Percentiles rank a stretch among this genome's conserved stretches.
Conservation (phyloP, 441 rosid species). For the Sinapis alba region DNA sequence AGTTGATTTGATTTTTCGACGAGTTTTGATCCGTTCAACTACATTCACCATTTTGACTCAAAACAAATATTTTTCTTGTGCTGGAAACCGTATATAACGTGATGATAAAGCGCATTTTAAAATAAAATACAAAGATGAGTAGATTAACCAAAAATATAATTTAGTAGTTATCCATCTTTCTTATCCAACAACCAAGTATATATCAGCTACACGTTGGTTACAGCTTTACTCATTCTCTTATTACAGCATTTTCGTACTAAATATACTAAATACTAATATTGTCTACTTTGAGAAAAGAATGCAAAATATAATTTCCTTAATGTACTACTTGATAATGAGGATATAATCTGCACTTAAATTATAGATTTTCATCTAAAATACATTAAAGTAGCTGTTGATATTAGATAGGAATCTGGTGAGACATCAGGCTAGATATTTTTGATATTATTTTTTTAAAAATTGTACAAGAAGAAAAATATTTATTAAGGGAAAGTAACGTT, state of each 20-base stretch:
- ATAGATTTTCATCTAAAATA: neutral
- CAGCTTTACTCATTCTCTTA: conserved; percentile 20
- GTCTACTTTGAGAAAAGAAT: neutral
- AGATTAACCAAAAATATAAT: conserved; percentile 9
- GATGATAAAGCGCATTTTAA: neutral
- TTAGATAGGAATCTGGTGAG: neutral
- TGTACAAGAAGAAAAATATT: conserved; percentile 17
- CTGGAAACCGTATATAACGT: neutral
- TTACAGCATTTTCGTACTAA: neutral
- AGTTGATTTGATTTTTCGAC: neutral
- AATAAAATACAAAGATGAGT: conserved; percentile 3
- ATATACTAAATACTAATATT: neutral
- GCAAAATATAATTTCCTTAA: neutral
- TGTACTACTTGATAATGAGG: neutral
- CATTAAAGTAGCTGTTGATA: conserved; percentile 4
- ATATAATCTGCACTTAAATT: neutral
- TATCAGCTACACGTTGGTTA: conserved; percentile 36
- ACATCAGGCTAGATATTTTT: conserved; percentile 18
- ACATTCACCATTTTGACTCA: neutral
- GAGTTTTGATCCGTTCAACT: too few species aligned
- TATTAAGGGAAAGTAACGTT: conserved; percentile 11
- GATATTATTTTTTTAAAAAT: neutral
- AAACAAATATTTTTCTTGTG: neutral
- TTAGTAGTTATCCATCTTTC: conserved; percentile 29
- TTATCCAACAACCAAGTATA: conserved; percentile 24